These are phyloP conservation scores for Typha latifolia DNA, from an alignment of 176 grass and related monocot species.

Conservation along the genomic window DNA sequence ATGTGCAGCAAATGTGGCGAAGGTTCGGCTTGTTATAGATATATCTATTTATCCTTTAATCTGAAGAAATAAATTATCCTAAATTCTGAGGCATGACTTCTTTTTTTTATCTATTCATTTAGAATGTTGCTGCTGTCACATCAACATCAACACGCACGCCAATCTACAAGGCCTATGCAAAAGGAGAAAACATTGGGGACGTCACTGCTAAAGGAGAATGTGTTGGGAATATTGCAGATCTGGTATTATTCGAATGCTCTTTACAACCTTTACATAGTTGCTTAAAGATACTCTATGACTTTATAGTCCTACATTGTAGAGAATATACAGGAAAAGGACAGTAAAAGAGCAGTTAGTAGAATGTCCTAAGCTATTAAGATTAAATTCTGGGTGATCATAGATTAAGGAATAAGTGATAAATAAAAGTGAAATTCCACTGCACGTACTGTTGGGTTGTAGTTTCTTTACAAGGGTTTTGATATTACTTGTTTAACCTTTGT, in stretches of 20 bases:
- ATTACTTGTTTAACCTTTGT: too few species aligned
- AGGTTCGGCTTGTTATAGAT: slow-evolving; percentile 32
- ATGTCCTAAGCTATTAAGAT: too few species aligned
- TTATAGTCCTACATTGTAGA: too few species aligned
- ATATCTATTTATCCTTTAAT: slow-evolving; percentile 7
- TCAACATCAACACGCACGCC: slow-evolving; percentile 95
- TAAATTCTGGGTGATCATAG: too few species aligned
- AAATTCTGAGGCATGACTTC: slow-evolving; percentile 3
- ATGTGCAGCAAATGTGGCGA: slow-evolving; percentile 84
- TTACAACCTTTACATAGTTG: not conserved
- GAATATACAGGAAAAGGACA: too few species aligned
- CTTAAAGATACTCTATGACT: not conserved
- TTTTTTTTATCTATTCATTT: not conserved
- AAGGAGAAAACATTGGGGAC: slow-evolving; percentile 98
- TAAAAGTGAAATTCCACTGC: too few species aligned
- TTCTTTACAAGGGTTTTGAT: too few species aligned
- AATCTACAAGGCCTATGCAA: slow-evolving; percentile 97
- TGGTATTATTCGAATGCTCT: slow-evolving; percentile 39
- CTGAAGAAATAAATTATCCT: slow-evolving; percentile 11
- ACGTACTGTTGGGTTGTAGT: too few species aligned
- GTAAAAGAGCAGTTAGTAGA: too few species aligned
- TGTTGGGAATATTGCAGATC: slow-evolving; percentile 87
- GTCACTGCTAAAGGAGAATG: slow-evolving; percentile 99
- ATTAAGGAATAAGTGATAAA: too few species aligned
- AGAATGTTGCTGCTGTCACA: slow-evolving; percentile 93